Percentiles rank a stretch among this genome's conserved stretches.
Conservation (phyloP, 495 filamentous ascomycete genomes). For the Friedmanniomyces simplex region DNA sequence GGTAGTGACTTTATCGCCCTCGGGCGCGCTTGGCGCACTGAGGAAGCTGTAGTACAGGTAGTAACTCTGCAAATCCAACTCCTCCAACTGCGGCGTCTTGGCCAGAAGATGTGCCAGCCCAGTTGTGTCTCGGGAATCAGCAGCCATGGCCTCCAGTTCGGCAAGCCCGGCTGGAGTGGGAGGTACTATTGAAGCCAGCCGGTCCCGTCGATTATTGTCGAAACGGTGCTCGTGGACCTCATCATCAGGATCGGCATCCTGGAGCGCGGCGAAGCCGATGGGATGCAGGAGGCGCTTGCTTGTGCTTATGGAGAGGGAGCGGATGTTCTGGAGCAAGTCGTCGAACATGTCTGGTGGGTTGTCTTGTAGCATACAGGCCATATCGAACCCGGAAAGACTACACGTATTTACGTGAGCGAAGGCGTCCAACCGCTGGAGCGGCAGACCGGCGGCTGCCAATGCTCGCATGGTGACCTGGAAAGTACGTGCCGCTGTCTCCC, state of each 20-base stretch:
- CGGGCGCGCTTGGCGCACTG: not conserved
- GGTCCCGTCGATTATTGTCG: not conserved
- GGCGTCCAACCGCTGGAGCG: not conserved
- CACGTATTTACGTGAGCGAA: not conserved
- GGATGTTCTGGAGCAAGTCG: not conserved
- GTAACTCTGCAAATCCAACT: not conserved
- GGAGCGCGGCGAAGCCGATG: not conserved
- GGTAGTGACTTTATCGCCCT: not conserved
- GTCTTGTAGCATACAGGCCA: not conserved
- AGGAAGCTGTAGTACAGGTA: not conserved
- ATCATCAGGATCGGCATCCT: not conserved
- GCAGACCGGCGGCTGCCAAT: not conserved
- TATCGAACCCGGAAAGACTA: not conserved
- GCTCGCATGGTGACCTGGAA: not conserved
- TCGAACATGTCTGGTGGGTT: not conserved
- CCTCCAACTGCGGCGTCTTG: not conserved
- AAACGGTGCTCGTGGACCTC: not conserved
- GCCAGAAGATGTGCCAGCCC: not conserved
- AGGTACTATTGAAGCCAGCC: not conserved
- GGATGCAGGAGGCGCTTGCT: not conserved
- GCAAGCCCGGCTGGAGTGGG: not conserved
- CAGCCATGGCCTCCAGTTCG: not conserved
- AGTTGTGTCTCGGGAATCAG: not conserved
- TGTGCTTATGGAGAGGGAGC: not conserved
- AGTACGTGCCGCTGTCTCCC: not conserved